Evolutionary conservation across 805 yeast genomes (phyloP).

Genomic region (Naumovozyma castellii): DNA sequence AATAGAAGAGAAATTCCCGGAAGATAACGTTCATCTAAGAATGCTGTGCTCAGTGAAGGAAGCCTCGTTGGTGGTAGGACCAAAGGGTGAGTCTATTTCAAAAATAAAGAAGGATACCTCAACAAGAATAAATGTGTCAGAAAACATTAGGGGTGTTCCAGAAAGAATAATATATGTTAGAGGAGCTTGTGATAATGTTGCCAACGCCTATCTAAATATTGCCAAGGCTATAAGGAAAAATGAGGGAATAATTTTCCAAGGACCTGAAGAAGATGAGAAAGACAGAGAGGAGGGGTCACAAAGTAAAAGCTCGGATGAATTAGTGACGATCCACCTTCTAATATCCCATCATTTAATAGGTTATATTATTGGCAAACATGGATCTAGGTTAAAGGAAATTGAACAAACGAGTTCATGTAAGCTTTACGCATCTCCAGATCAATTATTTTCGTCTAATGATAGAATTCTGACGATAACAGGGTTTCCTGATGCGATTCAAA

Average conservation of each 20-base stretch:
- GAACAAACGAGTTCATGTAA: constrained; percentile 75
- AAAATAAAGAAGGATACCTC: constrained; percentile 53
- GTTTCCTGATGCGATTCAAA: constrained; percentile 79
- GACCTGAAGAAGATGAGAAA: constrained; percentile 27
- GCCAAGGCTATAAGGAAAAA: constrained; percentile 43
- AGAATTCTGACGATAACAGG: constrained; percentile 62
- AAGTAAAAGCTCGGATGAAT: constrained; percentile 12
- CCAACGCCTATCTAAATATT: constrained; percentile 71
- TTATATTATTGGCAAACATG: constrained; percentile 68
- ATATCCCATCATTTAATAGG: constrained; percentile 78
- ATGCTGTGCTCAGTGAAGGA: constrained; percentile 70
- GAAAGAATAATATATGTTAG: constrained; percentile 67
- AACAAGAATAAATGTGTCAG: constrained; percentile 62
- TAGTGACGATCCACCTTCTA: constrained; percentile 48
- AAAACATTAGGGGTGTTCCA: constrained; percentile 58
- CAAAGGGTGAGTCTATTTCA: constrained; percentile 65
- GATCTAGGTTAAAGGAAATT: constrained; percentile 65
- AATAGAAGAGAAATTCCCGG: constrained; percentile 34
- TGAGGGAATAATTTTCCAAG: background rate
- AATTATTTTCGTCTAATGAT: constrained; percentile 70
- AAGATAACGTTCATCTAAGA: constrained; percentile 57
- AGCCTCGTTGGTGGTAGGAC: constrained; percentile 68
- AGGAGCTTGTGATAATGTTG: constrained; percentile 70
- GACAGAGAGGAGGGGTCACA: constrained; percentile 42
- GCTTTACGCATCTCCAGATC: constrained; percentile 61